phyloP scores from a whole-genome alignment of 345 rosid genomes.

The Salix purpurea region DNA sequence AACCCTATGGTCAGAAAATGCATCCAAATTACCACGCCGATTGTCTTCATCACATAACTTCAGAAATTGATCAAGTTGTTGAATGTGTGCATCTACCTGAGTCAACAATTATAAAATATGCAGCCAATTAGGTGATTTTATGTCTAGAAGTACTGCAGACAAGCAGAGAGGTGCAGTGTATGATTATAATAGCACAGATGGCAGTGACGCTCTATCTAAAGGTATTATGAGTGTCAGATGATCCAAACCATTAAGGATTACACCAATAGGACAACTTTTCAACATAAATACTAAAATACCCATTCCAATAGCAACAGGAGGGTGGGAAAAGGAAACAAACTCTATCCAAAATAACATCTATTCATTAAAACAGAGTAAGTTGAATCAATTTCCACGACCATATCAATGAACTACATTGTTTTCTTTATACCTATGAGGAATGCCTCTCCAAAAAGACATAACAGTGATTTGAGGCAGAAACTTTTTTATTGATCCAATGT shows the following conservation, averaged over 20 bases:
- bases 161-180: too few relatives aligned
- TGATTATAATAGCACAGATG: too few relatives aligned
- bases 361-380: neutral
- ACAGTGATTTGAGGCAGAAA: too few relatives aligned
- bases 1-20: neutral
- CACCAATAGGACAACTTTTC: too few relatives aligned
- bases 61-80: conserved; percentile 86
- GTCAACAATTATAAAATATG: neutral
- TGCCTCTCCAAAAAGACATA: neutral
- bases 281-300: too few relatives aligned
- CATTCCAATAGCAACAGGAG: neutral
- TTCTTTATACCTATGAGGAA: neutral
- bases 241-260: too few relatives aligned
- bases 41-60: conserved; percentile 72
- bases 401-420: neutral
- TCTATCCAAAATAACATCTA: neutral
- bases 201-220: too few relatives aligned
- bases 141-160: neutral
- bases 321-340: neutral
- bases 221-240: neutral
- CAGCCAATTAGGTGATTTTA: neutral
- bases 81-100: conserved; percentile 97
- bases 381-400: neutral
- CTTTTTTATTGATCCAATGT: neutral
- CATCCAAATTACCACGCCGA: conserved; percentile 53